Conservation (phyloP, 352 stramenopile genomes). For the Pseudoperonospora humuli region DNA sequence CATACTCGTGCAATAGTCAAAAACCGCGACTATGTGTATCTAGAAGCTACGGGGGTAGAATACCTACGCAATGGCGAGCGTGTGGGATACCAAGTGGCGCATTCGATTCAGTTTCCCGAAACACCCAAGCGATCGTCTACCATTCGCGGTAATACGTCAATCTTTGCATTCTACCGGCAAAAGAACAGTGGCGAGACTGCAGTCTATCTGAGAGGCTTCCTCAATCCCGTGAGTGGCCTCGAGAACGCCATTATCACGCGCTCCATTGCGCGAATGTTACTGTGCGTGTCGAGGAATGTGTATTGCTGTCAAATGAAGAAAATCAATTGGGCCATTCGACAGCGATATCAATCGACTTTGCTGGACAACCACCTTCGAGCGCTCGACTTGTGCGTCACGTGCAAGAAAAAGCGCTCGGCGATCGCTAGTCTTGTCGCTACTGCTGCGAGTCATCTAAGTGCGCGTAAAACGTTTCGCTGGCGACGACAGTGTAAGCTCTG, state of each 20-base stretch:
- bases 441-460: constrained; percentile 6
- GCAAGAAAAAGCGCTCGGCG: constrained; percentile 20
- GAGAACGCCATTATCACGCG: constrained; percentile 31
- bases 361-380: constrained; percentile 16
- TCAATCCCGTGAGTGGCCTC: constrained; percentile 24
- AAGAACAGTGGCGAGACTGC: constrained; percentile 24
- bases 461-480: constrained; percentile 10
- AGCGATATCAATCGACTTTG: constrained; percentile 10
- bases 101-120: constrained; percentile 49
- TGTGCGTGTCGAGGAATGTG: constrained; percentile 24
- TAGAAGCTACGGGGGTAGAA: constrained; percentile 37
- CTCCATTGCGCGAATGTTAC: constrained; percentile 19
- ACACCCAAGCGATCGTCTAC: constrained; percentile 14
- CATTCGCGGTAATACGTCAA: constrained; percentile 28
- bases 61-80: constrained; percentile 44
- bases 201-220: constrained; percentile 26
- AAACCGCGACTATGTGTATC: constrained; percentile 46
- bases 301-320: constrained; percentile 36
- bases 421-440: constrained; percentile 13
- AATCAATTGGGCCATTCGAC: constrained; percentile 24
- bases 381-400: constrained; percentile 9
- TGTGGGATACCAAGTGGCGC: constrained; percentile 47
- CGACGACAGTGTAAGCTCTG: constrained; percentile 32
- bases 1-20: constrained; percentile 29
- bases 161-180: constrained; percentile 30